Evolutionary conservation across 176 grass and related monocot genomes (phyloP).

Genomic region (Leersia perrieri): DNA sequence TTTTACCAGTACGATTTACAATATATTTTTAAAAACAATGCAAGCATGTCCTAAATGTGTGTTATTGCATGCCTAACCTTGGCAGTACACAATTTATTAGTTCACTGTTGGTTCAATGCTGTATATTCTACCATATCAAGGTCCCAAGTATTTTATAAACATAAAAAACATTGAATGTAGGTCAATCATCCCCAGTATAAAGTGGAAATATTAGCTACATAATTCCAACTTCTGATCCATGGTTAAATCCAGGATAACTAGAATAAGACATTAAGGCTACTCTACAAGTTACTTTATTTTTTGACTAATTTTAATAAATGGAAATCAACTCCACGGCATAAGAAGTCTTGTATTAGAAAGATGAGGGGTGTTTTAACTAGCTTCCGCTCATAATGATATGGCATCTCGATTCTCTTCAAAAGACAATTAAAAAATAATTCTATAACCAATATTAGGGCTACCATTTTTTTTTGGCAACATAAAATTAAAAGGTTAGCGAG

Average conservation of each 20-base stretch:
- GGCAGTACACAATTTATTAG: background rate
- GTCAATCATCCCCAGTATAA: background rate
- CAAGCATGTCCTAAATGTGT: background rate
- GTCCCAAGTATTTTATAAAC: background rate
- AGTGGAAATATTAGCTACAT: slow-evolving; percentile 1
- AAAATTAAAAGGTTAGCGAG: slow-evolving; percentile 14
- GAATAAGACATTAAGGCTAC: background rate
- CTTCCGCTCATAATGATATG: background rate
- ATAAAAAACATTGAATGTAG: background rate
- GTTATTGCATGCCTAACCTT: background rate
- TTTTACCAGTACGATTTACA: background rate
- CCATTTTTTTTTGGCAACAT: background rate
- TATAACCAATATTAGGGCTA: background rate
- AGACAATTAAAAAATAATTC: background rate
- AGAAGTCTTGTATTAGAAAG: background rate
- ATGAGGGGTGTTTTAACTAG: background rate
- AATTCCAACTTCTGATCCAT: slow-evolving; percentile 1
- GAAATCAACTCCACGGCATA: background rate
- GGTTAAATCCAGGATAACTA: background rate
- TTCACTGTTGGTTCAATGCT: background rate
- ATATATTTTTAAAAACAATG: background rate
- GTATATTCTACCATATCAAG: background rate
- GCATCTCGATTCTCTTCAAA: background rate
- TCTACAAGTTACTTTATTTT: background rate
- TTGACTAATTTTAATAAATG: background rate